A percentile compares a stretch with the other conserved stretches of the same genome.
These are phyloP conservation scores for Arachnopeziza araneosa DNA, from an alignment of 2,329 filamentous ascomycete genomes.

Conservation along the genomic window DNA sequence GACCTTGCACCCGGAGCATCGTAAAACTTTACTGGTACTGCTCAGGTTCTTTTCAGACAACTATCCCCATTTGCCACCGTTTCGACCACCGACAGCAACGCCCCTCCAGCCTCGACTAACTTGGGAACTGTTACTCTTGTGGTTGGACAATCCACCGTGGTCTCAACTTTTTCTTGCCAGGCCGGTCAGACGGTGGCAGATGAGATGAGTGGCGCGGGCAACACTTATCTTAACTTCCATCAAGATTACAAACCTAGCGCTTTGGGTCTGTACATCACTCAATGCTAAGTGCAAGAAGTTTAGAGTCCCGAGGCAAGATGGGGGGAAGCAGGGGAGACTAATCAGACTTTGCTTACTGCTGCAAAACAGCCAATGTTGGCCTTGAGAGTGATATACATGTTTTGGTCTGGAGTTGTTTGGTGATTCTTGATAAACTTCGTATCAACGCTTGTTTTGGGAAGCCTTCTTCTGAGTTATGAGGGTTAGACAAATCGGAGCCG, in stretches of 20 bases:
- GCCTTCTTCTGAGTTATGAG: too few species aligned
- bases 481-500: too few species aligned
- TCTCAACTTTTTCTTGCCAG: constrained; percentile 49
- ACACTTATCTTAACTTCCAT: constrained; percentile 53
- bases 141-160: constrained; percentile 48
- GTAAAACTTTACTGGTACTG: constrained; percentile 49
- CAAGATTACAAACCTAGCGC: constrained; percentile 54
- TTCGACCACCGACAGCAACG: constrained; percentile 48
- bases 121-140: constrained; percentile 40
- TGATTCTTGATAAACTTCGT: too few species aligned
- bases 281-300: constrained; percentile 5
- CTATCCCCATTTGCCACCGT: constrained; percentile 40
- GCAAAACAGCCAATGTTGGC: too few species aligned
- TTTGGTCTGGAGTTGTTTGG: too few species aligned
- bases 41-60: constrained; percentile 46
- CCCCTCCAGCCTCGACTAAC: constrained; percentile 40
- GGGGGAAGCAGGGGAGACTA: too few species aligned
- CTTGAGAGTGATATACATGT: too few species aligned
- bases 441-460: too few species aligned
- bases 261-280: constrained; percentile 36
- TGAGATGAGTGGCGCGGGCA: constrained; percentile 45
- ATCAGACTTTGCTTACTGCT: too few species aligned
- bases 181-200: constrained; percentile 46
- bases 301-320: background rate
- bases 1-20: constrained; percentile 52